Base-by-base conservation (phyloP, 208 protist genomes). In the Naegleria gruberi region DNA sequence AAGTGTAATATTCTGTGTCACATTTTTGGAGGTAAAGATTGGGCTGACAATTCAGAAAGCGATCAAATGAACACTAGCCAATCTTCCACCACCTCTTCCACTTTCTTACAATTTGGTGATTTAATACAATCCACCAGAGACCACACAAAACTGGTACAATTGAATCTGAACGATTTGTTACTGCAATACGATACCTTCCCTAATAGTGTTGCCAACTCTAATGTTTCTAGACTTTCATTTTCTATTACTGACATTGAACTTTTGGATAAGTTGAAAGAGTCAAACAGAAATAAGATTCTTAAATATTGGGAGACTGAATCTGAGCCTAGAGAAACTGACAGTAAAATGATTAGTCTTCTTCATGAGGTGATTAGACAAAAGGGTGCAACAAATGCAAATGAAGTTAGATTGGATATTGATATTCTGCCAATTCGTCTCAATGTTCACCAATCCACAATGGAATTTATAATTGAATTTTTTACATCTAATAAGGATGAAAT, bases 11-110 rank as follows among this genome's bases (percentile, higher is more conserved):
- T 88, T 40, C 10, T 42, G 23, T 8, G 46, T 5, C 4, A 65
- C 43, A 43, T 88, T 15, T 88, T 41, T 42, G 84, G 45, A 19
- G 84, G 84, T 12, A 4, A 40, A 43, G 84, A 88, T 88, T 88
- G 43, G 43, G 23, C 5, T 17, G 12, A 45, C 0, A 55, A 15
- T 17, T 30, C 17, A 8, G 65, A 77, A 37, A 37, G 30, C 12
- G 46, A 51, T 51, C 7, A 51, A 12, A 51, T 12, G 4, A 51
- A 51, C 12, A 51, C 7, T 17, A 17, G 4, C 7, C 65, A 37
- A 7, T 37, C 3, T n/a, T 77, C 65, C n/a, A n/a, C 19, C 8
- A 37, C 65, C 26, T 77, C 65, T 30, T 30, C 26, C n/a, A 17
- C 46, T 51, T 37, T 37, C 12, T 30, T 37, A 37, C n/a, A 37